Base-by-base conservation (phyloP, 768 basidiomycete genomes). In the Suillus alpinus region DNA sequence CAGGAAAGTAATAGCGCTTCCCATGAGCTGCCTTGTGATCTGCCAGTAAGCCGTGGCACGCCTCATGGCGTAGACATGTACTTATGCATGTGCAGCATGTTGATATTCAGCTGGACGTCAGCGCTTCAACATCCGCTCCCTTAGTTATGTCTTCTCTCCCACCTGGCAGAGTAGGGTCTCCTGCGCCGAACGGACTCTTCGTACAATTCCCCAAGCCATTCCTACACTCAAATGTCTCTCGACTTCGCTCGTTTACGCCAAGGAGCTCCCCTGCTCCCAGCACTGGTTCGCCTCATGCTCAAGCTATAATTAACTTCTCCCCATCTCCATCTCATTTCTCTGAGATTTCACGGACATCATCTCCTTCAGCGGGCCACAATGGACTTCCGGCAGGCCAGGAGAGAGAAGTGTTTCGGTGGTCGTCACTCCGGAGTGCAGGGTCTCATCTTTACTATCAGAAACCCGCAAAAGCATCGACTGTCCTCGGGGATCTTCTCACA, bases 331-430 rank as follows among this genome's bases (percentile, higher is more conserved):
- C 89, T 9, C 85, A 84, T 63, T 83, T 89, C 67, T 87, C 86
- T 6, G 85, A 87, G 2, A 78, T 92, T 32, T 94, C 91, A 14
- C 83, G 86, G 56, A 75, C 80, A 41, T 88, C 90, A 0, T 88
- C 89, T 36, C 70, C 77, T n/a, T 82, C 84, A 3, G 57, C 60
- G 58, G 71, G 68, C 36, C 65, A 69, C 20, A 62, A 69, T 23
- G 63, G 61, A 59, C 57, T 65, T 56, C 58, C 64, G 36, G 68
- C 63, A 26, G 65, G 64, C 26, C 61, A 69, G 29, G 76, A 74
- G 41, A 80, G 82, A 10, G 85, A 90, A 36, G 86, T 88, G 14
- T 91, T 95, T 73, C 82, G 81, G 60, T 95, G 93, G 92, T 85
- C 89, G 1, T 79, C 80, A 36, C 76, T 95, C 53, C 83, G 82